Evolutionary conservation across 345 rosid species (phyloP).

Genomic region (Salix koriyanagi): DNA sequence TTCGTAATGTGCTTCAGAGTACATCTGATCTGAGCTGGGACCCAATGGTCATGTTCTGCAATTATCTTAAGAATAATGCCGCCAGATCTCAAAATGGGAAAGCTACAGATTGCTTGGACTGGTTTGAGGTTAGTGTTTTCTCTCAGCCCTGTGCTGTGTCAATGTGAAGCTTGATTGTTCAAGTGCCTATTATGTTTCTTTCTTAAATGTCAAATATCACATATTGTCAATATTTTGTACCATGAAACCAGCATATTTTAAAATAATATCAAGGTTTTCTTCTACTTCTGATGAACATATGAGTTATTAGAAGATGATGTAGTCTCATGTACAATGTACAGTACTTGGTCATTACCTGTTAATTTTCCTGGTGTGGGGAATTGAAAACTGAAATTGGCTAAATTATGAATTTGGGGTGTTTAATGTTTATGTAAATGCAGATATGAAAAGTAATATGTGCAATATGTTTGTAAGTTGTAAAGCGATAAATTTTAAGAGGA

Average conservation of each 20-base stretch:
- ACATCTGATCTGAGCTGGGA: conserved; percentile 69
- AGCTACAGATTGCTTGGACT: conserved; percentile 48
- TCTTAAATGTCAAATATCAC: no score
- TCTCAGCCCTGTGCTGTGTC: neutral
- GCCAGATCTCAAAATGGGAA: conserved; percentile 37
- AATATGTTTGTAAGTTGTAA: neutral
- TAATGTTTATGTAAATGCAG: no score
- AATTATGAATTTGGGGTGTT: no score
- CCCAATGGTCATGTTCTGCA: conserved; percentile 78
- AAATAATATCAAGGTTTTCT: no score
- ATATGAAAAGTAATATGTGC: no score
- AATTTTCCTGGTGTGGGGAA: neutral
- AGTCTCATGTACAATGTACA: neutral
- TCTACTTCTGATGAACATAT: neutral
- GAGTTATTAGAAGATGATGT: neutral
- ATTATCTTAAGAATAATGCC: conserved; percentile 59
- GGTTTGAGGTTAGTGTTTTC: conserved; percentile 81
- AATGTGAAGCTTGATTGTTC: neutral
- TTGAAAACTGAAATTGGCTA: neutral
- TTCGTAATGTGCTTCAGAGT: conserved; percentile 59
- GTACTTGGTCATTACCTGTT: neutral
- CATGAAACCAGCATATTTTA: no score
- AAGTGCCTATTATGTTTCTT: neutral
- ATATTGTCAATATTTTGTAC: no score
- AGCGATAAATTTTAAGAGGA: neutral